Conservation (phyloP, 2,329 filamentous ascomycete species). For the Penicillium digitatum region DNA sequence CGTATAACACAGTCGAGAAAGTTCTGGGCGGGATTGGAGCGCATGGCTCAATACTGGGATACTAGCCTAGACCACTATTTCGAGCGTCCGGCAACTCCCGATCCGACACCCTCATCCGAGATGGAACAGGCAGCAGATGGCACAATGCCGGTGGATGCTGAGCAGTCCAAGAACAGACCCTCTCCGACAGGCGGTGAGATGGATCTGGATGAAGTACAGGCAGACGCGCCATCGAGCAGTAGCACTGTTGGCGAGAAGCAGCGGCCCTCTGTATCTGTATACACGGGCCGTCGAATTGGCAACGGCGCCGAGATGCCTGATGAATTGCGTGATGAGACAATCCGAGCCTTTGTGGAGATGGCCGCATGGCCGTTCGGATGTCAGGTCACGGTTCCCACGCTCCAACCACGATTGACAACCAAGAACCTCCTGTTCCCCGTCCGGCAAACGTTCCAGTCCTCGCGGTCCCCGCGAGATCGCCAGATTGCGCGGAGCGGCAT, state of each 20-base stretch:
- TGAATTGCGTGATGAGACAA: constrained; percentile 53
- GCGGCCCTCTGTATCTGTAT: constrained; percentile 33
- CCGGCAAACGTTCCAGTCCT: constrained; percentile 53
- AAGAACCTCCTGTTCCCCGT: constrained; percentile 54
- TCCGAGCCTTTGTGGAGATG: constrained; percentile 56
- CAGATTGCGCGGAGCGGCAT: constrained; percentile 51
- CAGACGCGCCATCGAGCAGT: not conserved
- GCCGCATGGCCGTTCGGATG: constrained; percentile 57
- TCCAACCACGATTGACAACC: constrained; percentile 48
- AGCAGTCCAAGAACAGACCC: constrained; percentile 12
- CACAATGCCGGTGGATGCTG: constrained; percentile 19
- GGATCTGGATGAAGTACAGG: constrained; percentile 23
- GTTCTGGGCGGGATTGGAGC: constrained; percentile 58
- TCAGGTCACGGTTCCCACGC: constrained; percentile 47
- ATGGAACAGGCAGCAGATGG: constrained; percentile 19
- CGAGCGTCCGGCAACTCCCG: constrained; percentile 33
- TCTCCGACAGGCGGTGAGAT: constrained; percentile 21
- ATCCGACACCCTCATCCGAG: constrained; percentile 18
- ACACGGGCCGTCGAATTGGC: constrained; percentile 57
- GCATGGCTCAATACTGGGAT: constrained; percentile 62
- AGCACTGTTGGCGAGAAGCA: not conserved
- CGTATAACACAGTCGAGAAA: constrained; percentile 55
- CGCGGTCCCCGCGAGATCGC: constrained; percentile 52
- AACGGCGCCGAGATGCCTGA: constrained; percentile 58
- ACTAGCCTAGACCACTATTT: constrained; percentile 55